phyloP scores from a whole-genome alignment of 1,284 basidiomycete genomes.

The Anthracocystis setariae region DNA sequence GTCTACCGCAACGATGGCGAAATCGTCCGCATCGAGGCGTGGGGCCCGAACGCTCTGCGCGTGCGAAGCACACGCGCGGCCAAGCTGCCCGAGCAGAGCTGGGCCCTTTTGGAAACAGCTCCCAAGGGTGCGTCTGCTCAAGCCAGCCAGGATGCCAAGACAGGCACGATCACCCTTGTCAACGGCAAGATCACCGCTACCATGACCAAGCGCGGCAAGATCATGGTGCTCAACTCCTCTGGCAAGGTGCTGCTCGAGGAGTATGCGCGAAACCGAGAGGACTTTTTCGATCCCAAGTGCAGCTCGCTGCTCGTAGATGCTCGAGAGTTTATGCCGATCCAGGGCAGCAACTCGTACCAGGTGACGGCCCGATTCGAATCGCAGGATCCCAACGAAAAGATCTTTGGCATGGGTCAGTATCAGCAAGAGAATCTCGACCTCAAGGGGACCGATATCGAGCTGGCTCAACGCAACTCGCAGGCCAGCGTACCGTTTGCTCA shows the following conservation, averaged over 20 bases:
- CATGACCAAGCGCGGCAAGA: conserved; percentile 16
- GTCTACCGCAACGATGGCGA: conserved; percentile 23
- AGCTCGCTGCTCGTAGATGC: conserved; percentile 38
- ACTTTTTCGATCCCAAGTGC: conserved; percentile 25
- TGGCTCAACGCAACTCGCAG: conserved; percentile 38
- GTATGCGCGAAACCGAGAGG: conserved; percentile 22
- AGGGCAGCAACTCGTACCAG: conserved; percentile 24
- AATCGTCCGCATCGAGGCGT: conserved; percentile 22
- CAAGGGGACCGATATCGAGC: conserved; percentile 26
- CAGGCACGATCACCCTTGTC: not conserved
- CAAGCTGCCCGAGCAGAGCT: conserved; percentile 8
- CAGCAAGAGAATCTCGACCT: conserved; percentile 25
- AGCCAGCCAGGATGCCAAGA: not conserved
- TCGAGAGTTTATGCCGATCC: conserved; percentile 19
- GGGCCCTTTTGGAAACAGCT: conserved; percentile 16
- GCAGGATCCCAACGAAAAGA: conserved; percentile 24
- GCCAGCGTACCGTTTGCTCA: conserved; percentile 27
- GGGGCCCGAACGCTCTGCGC: conserved; percentile 26
- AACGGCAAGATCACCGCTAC: conserved; percentile 30
- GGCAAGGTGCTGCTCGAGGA: conserved; percentile 26
- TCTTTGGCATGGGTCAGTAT: conserved; percentile 43
- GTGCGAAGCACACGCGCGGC: conserved; percentile 7
- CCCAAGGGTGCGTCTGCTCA: not conserved
- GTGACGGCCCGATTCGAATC: conserved; percentile 29
- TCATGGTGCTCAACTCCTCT: conserved; percentile 3